A percentile compares a stretch with the other conserved stretches of the same genome.
Evolutionary conservation across 805 yeast genomes (phyloP).

Genomic region (Starmerella potacharoeniae): DNA sequence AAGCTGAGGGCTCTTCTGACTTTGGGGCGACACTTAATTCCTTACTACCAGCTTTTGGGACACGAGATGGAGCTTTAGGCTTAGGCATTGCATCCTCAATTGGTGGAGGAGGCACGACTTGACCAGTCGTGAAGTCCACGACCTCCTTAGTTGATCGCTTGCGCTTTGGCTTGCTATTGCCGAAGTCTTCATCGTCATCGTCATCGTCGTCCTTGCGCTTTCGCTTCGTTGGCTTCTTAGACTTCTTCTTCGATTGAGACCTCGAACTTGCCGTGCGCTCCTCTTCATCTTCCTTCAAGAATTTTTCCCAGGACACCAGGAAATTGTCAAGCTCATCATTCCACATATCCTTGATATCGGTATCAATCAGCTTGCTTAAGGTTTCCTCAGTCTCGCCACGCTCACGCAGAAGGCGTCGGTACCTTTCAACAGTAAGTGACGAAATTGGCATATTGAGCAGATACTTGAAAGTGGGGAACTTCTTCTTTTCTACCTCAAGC

Average conservation of each 20-base stretch:
- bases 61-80: conserved; percentile 24
- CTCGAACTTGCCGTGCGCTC: conserved; percentile 36
- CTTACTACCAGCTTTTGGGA: conserved; percentile 12
- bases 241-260: conserved; percentile 14
- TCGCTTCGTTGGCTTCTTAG: conserved; percentile 31
- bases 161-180: conserved; percentile 16
- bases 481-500: conserved; percentile 21
- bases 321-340: conserved; percentile 68
- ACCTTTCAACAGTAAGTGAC: conserved; percentile 84
- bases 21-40: neutral
- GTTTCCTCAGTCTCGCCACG: conserved; percentile 62
- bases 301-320: conserved; percentile 51
- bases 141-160: conserved; percentile 10
- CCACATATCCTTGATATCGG: conserved; percentile 85
- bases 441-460: conserved; percentile 85
- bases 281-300: conserved; percentile 53
- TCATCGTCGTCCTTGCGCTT: conserved; percentile 22
- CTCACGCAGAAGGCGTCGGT: conserved; percentile 65
- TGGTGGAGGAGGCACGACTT: conserved; percentile 20
- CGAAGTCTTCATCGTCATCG: conserved; percentile 28
- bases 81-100: conserved; percentile 23
- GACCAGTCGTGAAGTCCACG: conserved; percentile 12
- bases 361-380: conserved; percentile 49
- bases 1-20: neutral
- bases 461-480: conserved; percentile 64